These are phyloP conservation scores for Coniochaeta sp. DNA, from an alignment of 2,329 filamentous ascomycete genomes.

Conservation along the genomic window DNA sequence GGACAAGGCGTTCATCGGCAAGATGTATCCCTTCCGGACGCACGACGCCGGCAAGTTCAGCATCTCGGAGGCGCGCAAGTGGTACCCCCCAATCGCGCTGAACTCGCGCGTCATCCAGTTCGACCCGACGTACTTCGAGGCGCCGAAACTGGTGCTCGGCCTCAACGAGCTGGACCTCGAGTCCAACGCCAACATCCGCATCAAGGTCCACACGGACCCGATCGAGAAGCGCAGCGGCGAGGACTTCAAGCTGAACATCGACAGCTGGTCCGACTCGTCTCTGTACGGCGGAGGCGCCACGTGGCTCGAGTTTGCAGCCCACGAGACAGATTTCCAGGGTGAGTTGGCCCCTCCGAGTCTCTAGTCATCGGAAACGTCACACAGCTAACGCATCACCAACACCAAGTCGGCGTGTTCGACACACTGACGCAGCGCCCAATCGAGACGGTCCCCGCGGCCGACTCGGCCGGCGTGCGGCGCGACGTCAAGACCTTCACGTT, in stretches of 20 bases:
- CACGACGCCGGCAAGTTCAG: conserved; percentile 6
- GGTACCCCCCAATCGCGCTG: neutral
- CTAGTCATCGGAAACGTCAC: neutral
- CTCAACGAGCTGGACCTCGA: neutral
- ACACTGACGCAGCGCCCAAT: neutral
- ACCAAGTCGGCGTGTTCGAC: neutral
- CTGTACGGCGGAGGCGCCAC: neutral
- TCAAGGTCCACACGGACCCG: neutral
- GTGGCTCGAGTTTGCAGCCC: neutral
- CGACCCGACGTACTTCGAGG: neutral
- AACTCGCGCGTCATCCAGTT: neutral
- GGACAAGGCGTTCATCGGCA: conserved; percentile 13
- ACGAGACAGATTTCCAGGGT: neutral
- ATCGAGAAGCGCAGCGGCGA: neutral
- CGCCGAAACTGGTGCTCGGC: neutral
- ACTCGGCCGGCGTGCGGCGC: neutral
- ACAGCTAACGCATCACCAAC: neutral
- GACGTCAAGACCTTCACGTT: neutral
- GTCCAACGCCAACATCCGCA: neutral
- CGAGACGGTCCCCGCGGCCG: neutral
- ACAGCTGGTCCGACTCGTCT: neutral
- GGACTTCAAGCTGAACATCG: neutral
- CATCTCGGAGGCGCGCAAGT: neutral
- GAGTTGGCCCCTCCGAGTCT: neutral
- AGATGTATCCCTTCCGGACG: conserved; percentile 7